A percentile compares a stretch with the other conserved stretches of the same genome.
These are phyloP conservation scores for Kwoniella bestiolae DNA, from an alignment of 768 basidiomycete species.

Conservation along the genomic window DNA sequence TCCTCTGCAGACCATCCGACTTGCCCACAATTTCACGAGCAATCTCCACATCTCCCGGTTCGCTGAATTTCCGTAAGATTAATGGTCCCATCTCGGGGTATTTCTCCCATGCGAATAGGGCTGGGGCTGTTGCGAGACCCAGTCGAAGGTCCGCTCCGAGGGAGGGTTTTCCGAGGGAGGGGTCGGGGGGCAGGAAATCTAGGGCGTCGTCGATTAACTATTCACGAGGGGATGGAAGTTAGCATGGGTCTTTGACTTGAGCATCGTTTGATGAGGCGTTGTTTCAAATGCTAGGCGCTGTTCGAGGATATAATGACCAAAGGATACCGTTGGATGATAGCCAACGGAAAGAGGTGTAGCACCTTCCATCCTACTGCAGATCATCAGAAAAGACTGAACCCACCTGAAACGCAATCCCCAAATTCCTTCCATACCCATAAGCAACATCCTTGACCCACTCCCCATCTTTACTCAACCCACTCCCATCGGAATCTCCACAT, in stretches of 20 bases:
- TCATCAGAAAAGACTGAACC: constrained; percentile 29
- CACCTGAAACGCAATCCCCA: constrained; percentile 96
- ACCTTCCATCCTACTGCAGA: background rate
- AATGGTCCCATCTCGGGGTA: constrained; percentile 71
- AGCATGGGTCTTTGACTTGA: too few relatives aligned
- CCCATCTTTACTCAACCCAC: constrained; percentile 63
- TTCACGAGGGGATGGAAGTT: too few relatives aligned
- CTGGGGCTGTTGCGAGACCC: constrained; percentile 83
- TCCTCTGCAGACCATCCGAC: constrained; percentile 78
- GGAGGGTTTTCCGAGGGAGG: constrained; percentile 80
- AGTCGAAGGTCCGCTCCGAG: constrained; percentile 81
- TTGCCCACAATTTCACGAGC: constrained; percentile 70
- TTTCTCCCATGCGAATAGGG: constrained; percentile 84
- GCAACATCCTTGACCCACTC: constrained; percentile 86
- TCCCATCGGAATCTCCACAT: constrained; percentile 55
- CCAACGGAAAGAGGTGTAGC: background rate
- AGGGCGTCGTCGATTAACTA: constrained; percentile 95
- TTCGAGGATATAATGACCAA: too few relatives aligned
- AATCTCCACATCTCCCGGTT: constrained; percentile 76
- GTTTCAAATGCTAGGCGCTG: too few relatives aligned
- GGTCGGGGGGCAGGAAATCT: constrained; percentile 81
- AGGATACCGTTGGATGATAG: too few relatives aligned
- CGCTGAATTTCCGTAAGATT: constrained; percentile 76
- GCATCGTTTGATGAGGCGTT: too few relatives aligned
- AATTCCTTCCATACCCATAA: constrained; percentile 85